Conservation (phyloP, 2,329 filamentous ascomycete species). For the Myriosclerotinia curreyana region DNA sequence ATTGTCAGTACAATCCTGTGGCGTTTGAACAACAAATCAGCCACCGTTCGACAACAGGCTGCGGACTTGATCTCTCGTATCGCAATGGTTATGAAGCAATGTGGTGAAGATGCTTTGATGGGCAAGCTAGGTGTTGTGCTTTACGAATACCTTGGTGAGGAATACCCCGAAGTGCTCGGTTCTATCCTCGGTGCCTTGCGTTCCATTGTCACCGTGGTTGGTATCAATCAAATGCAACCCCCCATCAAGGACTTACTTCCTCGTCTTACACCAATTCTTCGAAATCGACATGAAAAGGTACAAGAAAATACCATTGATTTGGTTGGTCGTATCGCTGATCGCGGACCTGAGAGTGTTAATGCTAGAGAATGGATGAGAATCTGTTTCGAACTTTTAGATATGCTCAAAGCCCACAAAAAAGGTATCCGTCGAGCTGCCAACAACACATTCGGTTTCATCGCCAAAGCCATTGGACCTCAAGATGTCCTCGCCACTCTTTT, state of each 20-base stretch:
- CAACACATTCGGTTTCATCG: constrained; percentile 99
- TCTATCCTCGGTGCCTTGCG: constrained; percentile 93
- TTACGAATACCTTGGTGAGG: constrained; percentile 97
- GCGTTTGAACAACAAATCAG: constrained; percentile 96
- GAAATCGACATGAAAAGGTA: constrained; percentile 98
- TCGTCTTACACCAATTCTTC: constrained; percentile 92
- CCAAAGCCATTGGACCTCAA: constrained; percentile 96
- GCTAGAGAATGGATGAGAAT: constrained; percentile 99
- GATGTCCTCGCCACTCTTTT: constrained; percentile 93
- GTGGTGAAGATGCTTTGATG: constrained; percentile 92
- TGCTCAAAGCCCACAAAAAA: constrained; percentile 99
- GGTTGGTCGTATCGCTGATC: constrained; percentile 95
- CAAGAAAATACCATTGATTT: constrained; percentile 99
- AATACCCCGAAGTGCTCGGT: constrained; percentile 95
- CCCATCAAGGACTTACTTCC: constrained; percentile 95
- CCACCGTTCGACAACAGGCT: constrained; percentile 93
- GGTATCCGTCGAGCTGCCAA: constrained; percentile 96
- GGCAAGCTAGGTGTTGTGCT: constrained; percentile 91
- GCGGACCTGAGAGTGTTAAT: constrained; percentile 93
- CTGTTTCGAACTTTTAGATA: constrained; percentile 97
- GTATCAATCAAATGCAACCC: constrained; percentile 97
- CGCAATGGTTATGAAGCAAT: constrained; percentile 98
- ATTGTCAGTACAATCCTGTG: constrained; percentile 96
- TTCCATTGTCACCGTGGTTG: constrained; percentile 95
- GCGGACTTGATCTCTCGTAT: constrained; percentile 96